Evolutionary conservation across 2,329 filamentous ascomycete genomes (phyloP), one percentile per base, ranked within the genome.

Genomic region (Sporothrix dimorphospora): DNA sequence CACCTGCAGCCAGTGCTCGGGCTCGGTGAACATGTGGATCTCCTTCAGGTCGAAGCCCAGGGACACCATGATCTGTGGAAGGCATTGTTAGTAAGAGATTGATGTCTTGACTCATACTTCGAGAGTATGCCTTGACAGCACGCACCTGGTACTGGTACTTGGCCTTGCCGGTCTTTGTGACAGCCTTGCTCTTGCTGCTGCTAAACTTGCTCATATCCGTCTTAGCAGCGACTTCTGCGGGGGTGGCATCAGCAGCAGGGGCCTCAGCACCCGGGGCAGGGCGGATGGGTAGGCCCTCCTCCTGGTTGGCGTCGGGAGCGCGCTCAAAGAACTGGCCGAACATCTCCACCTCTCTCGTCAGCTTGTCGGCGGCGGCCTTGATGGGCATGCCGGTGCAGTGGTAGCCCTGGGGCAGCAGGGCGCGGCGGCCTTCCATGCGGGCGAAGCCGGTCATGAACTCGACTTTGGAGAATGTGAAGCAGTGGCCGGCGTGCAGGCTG

Each of bases 331-430:
- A 90, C 79, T 91, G 84, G 27, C 96, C 96, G 78, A 98, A 99
- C 83, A 92, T 86, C 82, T 93, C 90, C 72, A 98, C 91, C 83
- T 99, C 96, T 74, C 93, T 90, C 73, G 91, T 90, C 61, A 99
- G 89, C 86, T 98, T 98, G 85, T 99, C 75, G 71, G 96, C 94
- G 78, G 93, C 97, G 6, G 96, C 94, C 83, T 98, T 98, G 85
- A 99, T 99, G 61, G 94, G 94, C 91, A 99, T 97, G 77, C 96
- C 96, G 0, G 95, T 98, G 83, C 92, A 94, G 85, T 99, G 96
- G 85, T 94, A 99, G 42, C 95, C 96, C 79, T 96, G 91, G 72
- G 96, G 96, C 81, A 96, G 98, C 70, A 98, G 85, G 72, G 91
- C 87, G 70, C 91, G 88, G 85, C 95, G 95, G 79, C 96, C 96